Conservation (phyloP, 768 basidiomycete genomes). For the Lactarius sp. region DNA sequence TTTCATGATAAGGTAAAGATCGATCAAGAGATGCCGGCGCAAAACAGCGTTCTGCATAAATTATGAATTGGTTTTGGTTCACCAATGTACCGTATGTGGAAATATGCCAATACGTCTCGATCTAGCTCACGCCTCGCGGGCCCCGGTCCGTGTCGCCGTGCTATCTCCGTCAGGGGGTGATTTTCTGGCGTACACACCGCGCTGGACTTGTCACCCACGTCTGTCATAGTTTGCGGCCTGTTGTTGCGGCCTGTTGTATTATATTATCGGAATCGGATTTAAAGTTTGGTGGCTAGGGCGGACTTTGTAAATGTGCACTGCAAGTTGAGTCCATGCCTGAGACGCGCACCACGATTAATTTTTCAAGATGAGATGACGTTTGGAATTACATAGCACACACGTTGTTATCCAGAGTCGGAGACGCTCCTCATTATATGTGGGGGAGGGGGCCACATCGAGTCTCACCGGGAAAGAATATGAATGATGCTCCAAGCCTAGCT, state of each 20-base stretch:
- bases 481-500: background rate
- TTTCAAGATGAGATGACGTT: slow-evolving; percentile 1
- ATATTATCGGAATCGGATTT: background rate
- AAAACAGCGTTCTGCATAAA: background rate
- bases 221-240: background rate
- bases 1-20: background rate
- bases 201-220: background rate
- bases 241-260: background rate
- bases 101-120: background rate
- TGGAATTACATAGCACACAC: too few relatives aligned
- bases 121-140: background rate
- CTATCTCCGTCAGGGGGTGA: slow-evolving; percentile 1
- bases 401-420: background rate
- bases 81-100: background rate
- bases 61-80: too few relatives aligned
- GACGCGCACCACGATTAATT: background rate
- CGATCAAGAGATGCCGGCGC: background rate
- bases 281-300: slow-evolving; percentile 6
- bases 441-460: background rate
- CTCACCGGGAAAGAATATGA: too few relatives aligned
- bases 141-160: background rate
- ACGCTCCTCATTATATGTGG: background rate
- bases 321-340: background rate
- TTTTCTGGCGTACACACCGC: background rate
- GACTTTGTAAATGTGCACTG: background rate